Conservation (phyloP, 805 yeast genomes). For the Debaryomyces tyrocola region DNA sequence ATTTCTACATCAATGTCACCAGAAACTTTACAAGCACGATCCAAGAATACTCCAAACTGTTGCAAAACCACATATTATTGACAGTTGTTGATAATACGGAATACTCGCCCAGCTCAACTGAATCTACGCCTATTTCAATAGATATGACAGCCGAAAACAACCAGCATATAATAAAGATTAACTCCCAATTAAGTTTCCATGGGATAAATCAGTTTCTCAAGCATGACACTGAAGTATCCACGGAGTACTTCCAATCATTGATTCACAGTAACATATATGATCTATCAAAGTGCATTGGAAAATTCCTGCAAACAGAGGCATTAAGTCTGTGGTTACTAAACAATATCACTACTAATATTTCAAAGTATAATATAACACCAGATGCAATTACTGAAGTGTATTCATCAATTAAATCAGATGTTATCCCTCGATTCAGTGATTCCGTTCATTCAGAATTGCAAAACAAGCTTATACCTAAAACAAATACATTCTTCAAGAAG, state of each 20-base stretch:
- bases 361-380: slow-evolving; percentile 11
- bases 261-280: slow-evolving; percentile 38
- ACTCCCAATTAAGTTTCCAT: slow-evolving; percentile 21
- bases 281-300: slow-evolving; percentile 28
- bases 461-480: slow-evolving; percentile 29
- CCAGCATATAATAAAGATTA: slow-evolving; percentile 33
- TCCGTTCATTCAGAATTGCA: slow-evolving; percentile 39
- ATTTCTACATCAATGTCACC: slow-evolving; percentile 23
- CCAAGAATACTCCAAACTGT: slow-evolving; percentile 11
- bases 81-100: slow-evolving; percentile 39
- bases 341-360: slow-evolving; percentile 14
- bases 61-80: slow-evolving; percentile 26
- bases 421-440: slow-evolving; percentile 27
- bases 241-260: slow-evolving; percentile 26
- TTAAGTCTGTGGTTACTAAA: slow-evolving; percentile 22
- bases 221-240: slow-evolving; percentile 32
- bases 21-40: slow-evolving; percentile 14
- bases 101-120: slow-evolving; percentile 36
- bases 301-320: slow-evolving; percentile 24
- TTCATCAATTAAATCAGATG: slow-evolving; percentile 19
- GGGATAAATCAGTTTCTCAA: slow-evolving; percentile 32
- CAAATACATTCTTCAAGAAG: slow-evolving; percentile 26
- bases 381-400: slow-evolving; percentile 16
- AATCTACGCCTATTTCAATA: slow-evolving; percentile 25
- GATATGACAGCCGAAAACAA: slow-evolving; percentile 8